Evolutionary conservation across 2,329 filamentous ascomycete species (phyloP).

Genomic region (Apiospora arundinis): DNA sequence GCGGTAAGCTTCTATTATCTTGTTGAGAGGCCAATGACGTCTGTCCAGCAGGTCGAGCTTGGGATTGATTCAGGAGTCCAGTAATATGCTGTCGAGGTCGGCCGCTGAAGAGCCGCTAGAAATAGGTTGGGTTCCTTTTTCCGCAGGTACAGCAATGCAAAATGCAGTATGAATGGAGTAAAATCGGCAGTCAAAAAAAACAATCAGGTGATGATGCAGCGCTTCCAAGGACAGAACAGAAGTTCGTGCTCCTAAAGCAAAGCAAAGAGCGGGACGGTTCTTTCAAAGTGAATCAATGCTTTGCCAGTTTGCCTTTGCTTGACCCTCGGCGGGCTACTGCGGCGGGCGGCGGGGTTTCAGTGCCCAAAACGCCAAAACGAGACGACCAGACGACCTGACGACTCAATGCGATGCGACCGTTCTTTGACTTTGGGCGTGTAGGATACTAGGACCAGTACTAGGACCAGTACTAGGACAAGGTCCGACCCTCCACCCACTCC

Average conservation of each 20-base stretch:
- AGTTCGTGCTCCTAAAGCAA: background rate
- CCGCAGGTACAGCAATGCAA: slow-evolving; percentile 4
- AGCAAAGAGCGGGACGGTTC: slow-evolving; percentile 15
- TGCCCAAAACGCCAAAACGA: slow-evolving; percentile 24
- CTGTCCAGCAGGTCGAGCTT: slow-evolving; percentile 19
- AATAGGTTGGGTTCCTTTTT: background rate
- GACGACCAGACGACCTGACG: slow-evolving; percentile 4
- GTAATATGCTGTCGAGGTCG: background rate
- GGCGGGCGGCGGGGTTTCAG: slow-evolving; percentile 37
- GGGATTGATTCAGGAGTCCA: slow-evolving; percentile 1
- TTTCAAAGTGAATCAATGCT: slow-evolving; percentile 16
- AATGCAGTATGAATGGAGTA: background rate
- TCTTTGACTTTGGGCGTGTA: slow-evolving; percentile 18
- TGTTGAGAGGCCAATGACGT: slow-evolving; percentile 12
- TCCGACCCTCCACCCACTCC: background rate
- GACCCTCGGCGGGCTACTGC: slow-evolving; percentile 29
- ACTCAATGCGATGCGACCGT: slow-evolving; percentile 32
- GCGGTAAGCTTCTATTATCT: slow-evolving; percentile 6
- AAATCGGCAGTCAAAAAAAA: background rate
- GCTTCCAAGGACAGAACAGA: slow-evolving; percentile 18
- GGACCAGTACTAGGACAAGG: too few species aligned
- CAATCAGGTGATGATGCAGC: slow-evolving; percentile 16
- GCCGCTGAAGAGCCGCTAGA: background rate
- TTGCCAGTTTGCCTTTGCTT: slow-evolving; percentile 25
- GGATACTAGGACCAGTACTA: too few species aligned